A percentile compares a stretch with the other conserved stretches of the same genome.
These are phyloP conservation scores for Tylopilus vinaceipallidus DNA, from an alignment of 768 basidiomycete genomes.

Conservation along the genomic window DNA sequence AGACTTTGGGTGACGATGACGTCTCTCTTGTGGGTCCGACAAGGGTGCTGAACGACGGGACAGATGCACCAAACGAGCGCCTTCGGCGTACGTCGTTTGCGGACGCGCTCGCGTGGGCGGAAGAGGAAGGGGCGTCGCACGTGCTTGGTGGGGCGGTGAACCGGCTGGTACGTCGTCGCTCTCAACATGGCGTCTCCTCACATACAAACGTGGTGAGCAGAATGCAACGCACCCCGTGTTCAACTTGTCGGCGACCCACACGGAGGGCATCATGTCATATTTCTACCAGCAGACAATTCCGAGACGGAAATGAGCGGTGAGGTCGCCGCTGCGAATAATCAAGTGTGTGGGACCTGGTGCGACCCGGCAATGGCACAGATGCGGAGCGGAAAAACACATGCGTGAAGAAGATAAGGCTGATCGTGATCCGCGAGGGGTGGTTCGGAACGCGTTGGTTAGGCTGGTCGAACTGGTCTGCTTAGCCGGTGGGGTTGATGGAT, in stretches of 20 bases:
- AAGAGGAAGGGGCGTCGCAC: conserved; percentile 57
- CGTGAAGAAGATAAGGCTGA: no score
- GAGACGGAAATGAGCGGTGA: conserved; percentile 19
- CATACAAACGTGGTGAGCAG: conserved; percentile 32
- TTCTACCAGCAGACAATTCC: conserved; percentile 67
- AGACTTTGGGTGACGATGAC: conserved; percentile 15
- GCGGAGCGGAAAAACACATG: no score
- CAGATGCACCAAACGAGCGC: conserved; percentile 23
- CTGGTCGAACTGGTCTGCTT: no score
- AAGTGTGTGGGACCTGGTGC: no score
- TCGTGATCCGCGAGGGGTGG: no score
- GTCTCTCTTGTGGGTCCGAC: not conserved
- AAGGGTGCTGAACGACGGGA: conserved; percentile 9
- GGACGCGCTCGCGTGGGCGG: conserved; percentile 60
- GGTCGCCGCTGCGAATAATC: not conserved
- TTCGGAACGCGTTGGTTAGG: no score
- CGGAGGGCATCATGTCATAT: conserved; percentile 63
- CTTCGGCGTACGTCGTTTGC: conserved; percentile 50
- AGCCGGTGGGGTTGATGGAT: no score
- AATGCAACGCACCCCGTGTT: conserved; percentile 83
- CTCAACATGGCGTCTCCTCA: no score
- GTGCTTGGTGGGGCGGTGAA: conserved; percentile 62
- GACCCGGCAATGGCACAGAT: no score
- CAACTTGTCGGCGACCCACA: conserved; percentile 69
- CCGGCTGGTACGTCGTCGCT: conserved; percentile 51